Percentiles rank a stretch among this genome's conserved stretches.
Conservation (phyloP, 1,284 basidiomycete genomes). For the Sparassis latifolia region DNA sequence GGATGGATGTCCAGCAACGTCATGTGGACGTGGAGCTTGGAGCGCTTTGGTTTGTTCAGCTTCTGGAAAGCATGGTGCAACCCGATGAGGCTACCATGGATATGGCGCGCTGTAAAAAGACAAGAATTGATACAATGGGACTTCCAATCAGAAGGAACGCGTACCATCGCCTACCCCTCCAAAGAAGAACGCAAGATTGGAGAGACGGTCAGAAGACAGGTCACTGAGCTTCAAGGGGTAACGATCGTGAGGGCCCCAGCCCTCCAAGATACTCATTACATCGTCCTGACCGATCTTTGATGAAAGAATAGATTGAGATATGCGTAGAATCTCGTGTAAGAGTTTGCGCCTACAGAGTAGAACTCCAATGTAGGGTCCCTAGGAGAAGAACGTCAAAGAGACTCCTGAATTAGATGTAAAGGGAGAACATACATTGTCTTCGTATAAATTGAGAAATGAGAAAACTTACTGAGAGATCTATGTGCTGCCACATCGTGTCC, state of each 20-base stretch:
- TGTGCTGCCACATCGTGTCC: not conserved
- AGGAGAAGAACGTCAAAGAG: not conserved
- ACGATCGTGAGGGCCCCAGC: not conserved
- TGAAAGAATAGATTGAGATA: too few species aligned
- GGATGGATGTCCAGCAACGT: slow-evolving; percentile 23
- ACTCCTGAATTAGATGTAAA: not conserved
- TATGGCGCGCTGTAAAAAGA: slow-evolving; percentile 11
- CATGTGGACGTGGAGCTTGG: slow-evolving; percentile 14
- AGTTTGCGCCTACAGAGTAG: not conserved
- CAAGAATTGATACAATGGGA: not conserved
- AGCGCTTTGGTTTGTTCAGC: slow-evolving; percentile 6
- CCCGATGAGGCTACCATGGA: slow-evolving; percentile 15
- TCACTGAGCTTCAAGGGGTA: slow-evolving; percentile 5
- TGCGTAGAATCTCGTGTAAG: too few species aligned
- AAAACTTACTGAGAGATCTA: not conserved
- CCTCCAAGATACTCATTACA: too few species aligned
- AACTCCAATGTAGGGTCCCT: slow-evolving; percentile 11
- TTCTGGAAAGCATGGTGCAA: slow-evolving; percentile 9
- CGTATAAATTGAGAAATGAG: not conserved
- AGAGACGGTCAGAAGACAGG: slow-evolving; percentile 3
- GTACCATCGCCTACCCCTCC: slow-evolving; percentile 19
- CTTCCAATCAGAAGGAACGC: not conserved
- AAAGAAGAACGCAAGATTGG: slow-evolving; percentile 12
- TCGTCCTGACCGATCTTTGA: too few species aligned
- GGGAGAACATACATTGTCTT: not conserved